A percentile compares a stretch with the other conserved stretches of the same genome.
phyloP scores from a whole-genome alignment of 768 basidiomycete species.

The Tylopilus subfusipes region DNA sequence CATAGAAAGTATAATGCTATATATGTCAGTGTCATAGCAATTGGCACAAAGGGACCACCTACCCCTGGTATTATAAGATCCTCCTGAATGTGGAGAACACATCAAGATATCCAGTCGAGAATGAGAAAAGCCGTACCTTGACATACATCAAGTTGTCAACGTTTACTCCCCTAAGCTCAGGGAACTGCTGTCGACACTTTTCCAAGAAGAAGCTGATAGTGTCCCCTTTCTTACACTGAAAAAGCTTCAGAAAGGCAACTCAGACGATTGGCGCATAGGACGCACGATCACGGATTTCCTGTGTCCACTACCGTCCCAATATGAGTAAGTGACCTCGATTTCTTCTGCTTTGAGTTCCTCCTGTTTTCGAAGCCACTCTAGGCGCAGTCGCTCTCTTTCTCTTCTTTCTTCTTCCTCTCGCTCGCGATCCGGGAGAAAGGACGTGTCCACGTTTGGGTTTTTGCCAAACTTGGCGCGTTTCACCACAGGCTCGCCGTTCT shows the following conservation, averaged over 20 bases:
- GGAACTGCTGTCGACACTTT: constrained; percentile 90
- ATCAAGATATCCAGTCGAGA: constrained; percentile 1
- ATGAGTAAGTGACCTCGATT: constrained; percentile 93
- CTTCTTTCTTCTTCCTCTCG: constrained; percentile 90
- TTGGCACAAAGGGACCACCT: constrained; percentile 25
- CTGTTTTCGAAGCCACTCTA: constrained; percentile 81
- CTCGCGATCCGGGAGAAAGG: constrained; percentile 96
- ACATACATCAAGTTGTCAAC: constrained; percentile 99
- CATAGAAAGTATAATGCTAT: constrained; percentile 98
- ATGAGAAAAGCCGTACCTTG: constrained; percentile 53
- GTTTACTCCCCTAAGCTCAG: constrained; percentile 83
- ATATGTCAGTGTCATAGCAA: not conserved
- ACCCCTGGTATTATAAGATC: constrained; percentile 97
- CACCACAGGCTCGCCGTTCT: constrained; percentile 43
- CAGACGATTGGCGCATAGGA: constrained; percentile 9
- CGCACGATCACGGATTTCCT: constrained; percentile 85
- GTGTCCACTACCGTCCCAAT: constrained; percentile 98
- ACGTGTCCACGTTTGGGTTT: constrained; percentile 96
- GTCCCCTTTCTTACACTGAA: constrained; percentile 92
- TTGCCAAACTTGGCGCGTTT: constrained; percentile 86
- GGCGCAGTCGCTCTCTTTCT: constrained; percentile 82
- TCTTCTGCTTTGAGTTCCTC: constrained; percentile 65
- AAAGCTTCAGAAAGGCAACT: not conserved
- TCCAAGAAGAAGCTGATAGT: constrained; percentile 83
- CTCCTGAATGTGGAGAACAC: constrained; percentile 53